Evolutionary conservation across 805 yeast species (phyloP).

Genomic region (Starmerella khaoyaiensis): DNA sequence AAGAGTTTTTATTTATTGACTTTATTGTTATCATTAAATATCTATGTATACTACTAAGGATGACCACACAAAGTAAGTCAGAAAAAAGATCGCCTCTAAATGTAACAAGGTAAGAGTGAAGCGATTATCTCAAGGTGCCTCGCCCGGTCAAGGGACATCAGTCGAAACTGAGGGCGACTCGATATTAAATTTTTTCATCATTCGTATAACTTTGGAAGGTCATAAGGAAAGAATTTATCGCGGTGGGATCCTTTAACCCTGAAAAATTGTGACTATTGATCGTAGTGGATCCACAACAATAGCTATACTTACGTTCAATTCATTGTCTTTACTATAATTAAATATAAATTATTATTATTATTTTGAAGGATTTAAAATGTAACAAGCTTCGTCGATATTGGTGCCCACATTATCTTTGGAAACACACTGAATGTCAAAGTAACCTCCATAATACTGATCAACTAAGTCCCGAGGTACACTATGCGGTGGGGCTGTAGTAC

Average conservation of each 20-base stretch:
- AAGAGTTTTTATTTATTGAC: neutral
- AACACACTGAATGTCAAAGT: constrained; percentile 4
- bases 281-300: no score
- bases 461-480: constrained; percentile 12
- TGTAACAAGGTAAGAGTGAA: constrained; percentile 25
- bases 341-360: no score
- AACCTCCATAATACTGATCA: constrained; percentile 9
- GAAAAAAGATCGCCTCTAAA: constrained; percentile 18
- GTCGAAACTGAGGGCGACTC: constrained; percentile 23
- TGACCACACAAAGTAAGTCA: constrained; percentile 7
- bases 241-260: no score
- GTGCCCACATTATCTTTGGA: no score
- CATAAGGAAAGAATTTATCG: constrained; percentile 14
- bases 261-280: no score
- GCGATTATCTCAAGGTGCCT: constrained; percentile 22
- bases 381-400: no score
- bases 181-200: constrained; percentile 21
- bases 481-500: constrained; percentile 10
- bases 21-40: neutral
- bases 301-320: neutral
- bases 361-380: no score
- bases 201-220: constrained; percentile 23
- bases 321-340: no score
- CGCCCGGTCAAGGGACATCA: constrained; percentile 27
- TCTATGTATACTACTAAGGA: neutral